phyloP scores from a whole-genome alignment of 345 rosid species.

The Populus ilicifolia region DNA sequence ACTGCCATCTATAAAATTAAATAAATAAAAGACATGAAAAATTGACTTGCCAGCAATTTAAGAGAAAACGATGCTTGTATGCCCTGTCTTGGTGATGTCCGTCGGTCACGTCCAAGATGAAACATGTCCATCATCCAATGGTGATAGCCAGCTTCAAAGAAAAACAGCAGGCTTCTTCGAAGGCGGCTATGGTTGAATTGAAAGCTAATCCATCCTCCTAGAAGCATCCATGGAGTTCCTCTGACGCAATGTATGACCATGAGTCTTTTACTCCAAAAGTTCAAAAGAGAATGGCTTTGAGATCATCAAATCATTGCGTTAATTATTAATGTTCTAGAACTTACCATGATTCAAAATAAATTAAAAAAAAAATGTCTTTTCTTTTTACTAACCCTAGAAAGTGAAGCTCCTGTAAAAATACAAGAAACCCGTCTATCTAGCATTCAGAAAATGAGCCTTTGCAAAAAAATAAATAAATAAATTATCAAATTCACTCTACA shows the following conservation, averaged over 20 bases:
- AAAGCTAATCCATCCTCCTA: not conserved
- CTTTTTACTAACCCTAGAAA: not conserved
- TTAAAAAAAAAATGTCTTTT: too few species aligned
- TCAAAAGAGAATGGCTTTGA: not conserved
- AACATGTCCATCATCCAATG: not conserved
- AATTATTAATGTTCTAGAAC: not conserved
- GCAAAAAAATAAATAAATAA: too few species aligned
- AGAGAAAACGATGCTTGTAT: not conserved
- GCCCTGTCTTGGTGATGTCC: not conserved
- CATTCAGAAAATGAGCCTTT: too few species aligned
- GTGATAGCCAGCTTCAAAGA: not conserved
- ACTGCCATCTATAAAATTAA: not conserved
- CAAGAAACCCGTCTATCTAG: not conserved
- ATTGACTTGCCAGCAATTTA: not conserved
- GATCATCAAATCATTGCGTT: not conserved
- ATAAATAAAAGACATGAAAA: not conserved
- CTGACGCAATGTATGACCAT: not conserved
- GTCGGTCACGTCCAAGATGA: not conserved
- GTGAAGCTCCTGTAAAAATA: not conserved
- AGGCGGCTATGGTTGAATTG: not conserved
- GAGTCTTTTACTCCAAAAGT: not conserved
- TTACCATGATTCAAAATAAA: not conserved
- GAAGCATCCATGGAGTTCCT: not conserved
- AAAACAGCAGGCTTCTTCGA: not conserved
- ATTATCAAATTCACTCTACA: too few species aligned